phyloP scores from a whole-genome alignment of 2,329 filamentous ascomycete genomes.

The Fusarium sp. region DNA sequence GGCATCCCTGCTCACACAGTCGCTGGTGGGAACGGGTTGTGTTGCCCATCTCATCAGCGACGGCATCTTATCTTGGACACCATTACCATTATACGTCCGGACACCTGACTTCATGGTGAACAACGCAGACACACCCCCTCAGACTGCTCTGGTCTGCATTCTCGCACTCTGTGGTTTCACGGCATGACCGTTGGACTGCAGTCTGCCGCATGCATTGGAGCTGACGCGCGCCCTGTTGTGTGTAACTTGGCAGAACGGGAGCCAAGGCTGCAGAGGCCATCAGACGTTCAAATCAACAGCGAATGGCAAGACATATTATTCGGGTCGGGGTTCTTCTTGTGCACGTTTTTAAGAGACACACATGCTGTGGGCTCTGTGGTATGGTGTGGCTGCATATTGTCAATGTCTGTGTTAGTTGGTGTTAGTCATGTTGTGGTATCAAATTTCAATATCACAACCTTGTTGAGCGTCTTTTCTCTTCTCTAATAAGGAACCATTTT shows the following conservation, averaged over 20 bases:
- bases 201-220: conserved; percentile 32
- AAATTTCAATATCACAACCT: conserved; percentile 4
- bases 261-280: not conserved
- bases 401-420: not conserved
- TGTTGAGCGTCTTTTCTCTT: not conserved
- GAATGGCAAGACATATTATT: not conserved
- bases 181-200: conserved; percentile 37
- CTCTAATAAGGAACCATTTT: not conserved
- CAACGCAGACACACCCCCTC: conserved; percentile 33
- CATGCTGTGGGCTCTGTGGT: not conserved
- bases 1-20: not conserved
- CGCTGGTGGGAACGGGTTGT: conserved; percentile 6
- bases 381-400: conserved; percentile 23
- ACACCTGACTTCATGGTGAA: conserved; percentile 22
- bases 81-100: not conserved
- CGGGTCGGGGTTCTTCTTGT: not conserved
- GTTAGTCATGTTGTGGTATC: not conserved
- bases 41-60: conserved; percentile 20
- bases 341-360: conserved; percentile 1
- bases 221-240: conserved; percentile 30
- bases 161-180: conserved; percentile 26
- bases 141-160: not conserved
- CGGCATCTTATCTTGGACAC: conserved; percentile 33
- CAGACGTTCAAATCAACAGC: not conserved
- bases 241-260: conserved; percentile 22